These are phyloP conservation scores for Incumbomyces delicatus DNA, from an alignment of 2,329 filamentous ascomycete genomes.

Conservation along the genomic window DNA sequence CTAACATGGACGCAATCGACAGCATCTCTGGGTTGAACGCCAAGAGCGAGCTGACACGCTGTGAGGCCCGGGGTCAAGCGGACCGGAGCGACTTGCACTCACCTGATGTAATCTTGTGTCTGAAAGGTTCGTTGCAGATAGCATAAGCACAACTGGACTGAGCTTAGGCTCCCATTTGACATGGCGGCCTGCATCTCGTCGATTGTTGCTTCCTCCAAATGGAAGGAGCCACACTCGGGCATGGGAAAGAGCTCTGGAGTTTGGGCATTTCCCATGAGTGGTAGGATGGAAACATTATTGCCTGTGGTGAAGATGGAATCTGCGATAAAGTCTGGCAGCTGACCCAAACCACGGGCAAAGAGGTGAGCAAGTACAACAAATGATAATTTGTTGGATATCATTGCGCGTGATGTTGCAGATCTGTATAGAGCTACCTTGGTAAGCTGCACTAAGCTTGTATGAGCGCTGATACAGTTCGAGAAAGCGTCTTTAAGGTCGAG, in stretches of 20 bases:
- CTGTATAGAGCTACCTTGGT: too few species aligned
- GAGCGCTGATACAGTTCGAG: too few species aligned
- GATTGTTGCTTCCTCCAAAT: conserved; percentile 60
- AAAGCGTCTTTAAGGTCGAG: too few species aligned
- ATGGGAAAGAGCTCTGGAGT: conserved; percentile 45
- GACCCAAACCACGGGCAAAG: too few species aligned
- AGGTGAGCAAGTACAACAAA: too few species aligned
- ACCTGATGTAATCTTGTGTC: conserved; percentile 57
- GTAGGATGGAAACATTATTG: conserved; percentile 24
- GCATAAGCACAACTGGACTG: conserved; percentile 50
- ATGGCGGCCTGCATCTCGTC: conserved; percentile 56
- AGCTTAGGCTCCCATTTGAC: conserved; percentile 45
- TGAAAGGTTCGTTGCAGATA: conserved; percentile 54
- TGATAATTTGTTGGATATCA: too few species aligned
- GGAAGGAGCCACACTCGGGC: conserved; percentile 49
- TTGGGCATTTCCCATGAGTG: conserved; percentile 26
- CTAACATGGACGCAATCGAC: conserved; percentile 50
- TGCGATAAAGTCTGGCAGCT: too few species aligned
- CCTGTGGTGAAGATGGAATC: not conserved
- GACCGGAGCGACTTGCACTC: conserved; percentile 8
- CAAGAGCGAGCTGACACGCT: conserved; percentile 42
- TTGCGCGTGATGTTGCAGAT: too few species aligned
- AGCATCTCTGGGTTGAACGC: conserved; percentile 60
- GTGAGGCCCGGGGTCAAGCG: too few species aligned
- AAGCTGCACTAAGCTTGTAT: too few species aligned